Percentiles rank a stretch among this genome's conserved stretches.
Evolutionary conservation across 2,329 filamentous ascomycete species (phyloP).

Genomic region (Botryosphaeria dothidea): DNA sequence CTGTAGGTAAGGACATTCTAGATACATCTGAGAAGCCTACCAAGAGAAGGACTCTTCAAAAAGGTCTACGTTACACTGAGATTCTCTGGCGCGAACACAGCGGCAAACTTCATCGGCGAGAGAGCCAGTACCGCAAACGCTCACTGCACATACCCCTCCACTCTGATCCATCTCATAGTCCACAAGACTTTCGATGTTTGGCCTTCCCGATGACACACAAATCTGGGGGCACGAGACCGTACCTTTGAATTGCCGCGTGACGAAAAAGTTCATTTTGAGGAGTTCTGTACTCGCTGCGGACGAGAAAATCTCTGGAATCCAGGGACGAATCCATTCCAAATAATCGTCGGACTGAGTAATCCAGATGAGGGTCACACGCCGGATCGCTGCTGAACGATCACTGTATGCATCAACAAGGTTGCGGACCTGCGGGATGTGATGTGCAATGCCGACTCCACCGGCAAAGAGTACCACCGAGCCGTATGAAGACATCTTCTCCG

Average conservation of each 20-base stretch:
- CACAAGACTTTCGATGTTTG: background rate
- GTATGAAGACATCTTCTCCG: constrained; percentile 82
- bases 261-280: background rate
- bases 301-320: background rate
- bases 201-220: background rate
- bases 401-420: constrained; percentile 60
- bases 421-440: constrained; percentile 85
- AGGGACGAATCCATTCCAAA: background rate
- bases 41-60: constrained; percentile 75
- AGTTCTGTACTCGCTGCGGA: background rate
- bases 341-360: background rate
- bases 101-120: constrained; percentile 48
- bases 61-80: constrained; percentile 70
- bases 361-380: background rate
- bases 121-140: background rate
- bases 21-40: too few relatives aligned
- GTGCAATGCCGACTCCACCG: constrained; percentile 70
- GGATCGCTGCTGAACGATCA: background rate
- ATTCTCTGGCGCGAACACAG: constrained; percentile 65
- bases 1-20: too few relatives aligned
- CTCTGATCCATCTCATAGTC: background rate
- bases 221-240: too few relatives aligned
- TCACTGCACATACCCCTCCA: background rate
- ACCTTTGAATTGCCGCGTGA: background rate
- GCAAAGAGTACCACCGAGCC: constrained; percentile 67